These are phyloP conservation scores for Coniophora puteana DNA, from an alignment of 1,284 basidiomycete species.

Conservation along the genomic window DNA sequence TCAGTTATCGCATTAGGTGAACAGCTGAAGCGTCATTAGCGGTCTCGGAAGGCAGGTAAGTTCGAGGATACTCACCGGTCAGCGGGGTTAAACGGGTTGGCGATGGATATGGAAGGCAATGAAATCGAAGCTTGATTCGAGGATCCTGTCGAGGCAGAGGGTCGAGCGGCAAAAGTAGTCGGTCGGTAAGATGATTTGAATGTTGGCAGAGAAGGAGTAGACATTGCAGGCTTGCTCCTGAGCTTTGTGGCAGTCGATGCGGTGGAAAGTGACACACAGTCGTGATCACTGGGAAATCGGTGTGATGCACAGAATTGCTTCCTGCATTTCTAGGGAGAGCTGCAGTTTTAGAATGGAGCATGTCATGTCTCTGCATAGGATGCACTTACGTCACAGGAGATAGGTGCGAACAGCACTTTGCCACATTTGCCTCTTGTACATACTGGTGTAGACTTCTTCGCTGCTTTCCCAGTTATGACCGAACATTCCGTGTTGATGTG, in stretches of 20 bases:
- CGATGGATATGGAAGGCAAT: conserved; percentile 15
- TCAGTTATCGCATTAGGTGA: conserved; percentile 17
- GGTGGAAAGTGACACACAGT: conserved; percentile 36
- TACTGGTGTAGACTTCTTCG: conserved; percentile 48
- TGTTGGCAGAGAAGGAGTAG: conserved; percentile 18
- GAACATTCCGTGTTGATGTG: conserved; percentile 65
- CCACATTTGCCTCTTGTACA: conserved; percentile 63
- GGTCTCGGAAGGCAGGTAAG: conserved; percentile 41
- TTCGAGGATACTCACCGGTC: conserved; percentile 57
- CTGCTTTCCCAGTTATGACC: conserved; percentile 53
- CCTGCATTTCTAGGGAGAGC: conserved; percentile 50
- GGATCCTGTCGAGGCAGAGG: conserved; percentile 4
- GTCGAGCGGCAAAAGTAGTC: conserved; percentile 7
- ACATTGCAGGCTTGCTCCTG: no score
- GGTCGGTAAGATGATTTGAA: conserved; percentile 5
- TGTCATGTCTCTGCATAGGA: not conserved
- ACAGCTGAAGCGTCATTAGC: conserved; percentile 62
- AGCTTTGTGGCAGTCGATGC: conserved; percentile 5
- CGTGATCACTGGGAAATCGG: conserved; percentile 68
- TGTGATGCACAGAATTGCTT: conserved; percentile 70
- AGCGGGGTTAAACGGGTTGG: conserved; percentile 59
- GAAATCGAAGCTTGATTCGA: conserved; percentile 8
- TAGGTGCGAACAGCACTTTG: conserved; percentile 70
- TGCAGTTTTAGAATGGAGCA: no score
- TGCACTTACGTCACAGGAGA: conserved; percentile 61